Base-by-base conservation (phyloP, 306 rosid species). In the Oemleria cerasiformis region DNA sequence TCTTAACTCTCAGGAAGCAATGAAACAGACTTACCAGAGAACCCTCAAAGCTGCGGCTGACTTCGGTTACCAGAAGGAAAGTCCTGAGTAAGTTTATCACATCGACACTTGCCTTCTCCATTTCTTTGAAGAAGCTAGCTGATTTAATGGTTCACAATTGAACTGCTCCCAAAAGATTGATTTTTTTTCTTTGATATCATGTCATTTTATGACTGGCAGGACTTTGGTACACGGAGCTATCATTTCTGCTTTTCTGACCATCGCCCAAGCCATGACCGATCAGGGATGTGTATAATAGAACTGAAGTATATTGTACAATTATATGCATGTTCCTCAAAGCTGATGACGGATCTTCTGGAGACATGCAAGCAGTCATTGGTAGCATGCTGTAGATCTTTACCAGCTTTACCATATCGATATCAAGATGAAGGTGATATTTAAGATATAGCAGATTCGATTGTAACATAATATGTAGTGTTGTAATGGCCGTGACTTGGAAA, bases 241-340 rank as follows among this genome's bases (percentile, higher is more conserved):
- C 66, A 92, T 92, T 57, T 88, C 98, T 42, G 86, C 97, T 53
- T 93, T 93, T 84, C 84, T 93, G 78, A 90, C 92, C 42, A 78
- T 93, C 75, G 98, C 97, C 61, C 98, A 93, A 84, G 98, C 98
- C 65, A 93, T 93, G 98, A 90, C 90, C 11, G 98, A 88, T 75
- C 98, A 93, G 84, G 98, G 98, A 50, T 93, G 96, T 83, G 92
- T 88, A 83, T 92, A 86, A 83, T 92, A 86, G 86, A 78, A 73
- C 62, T 58, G 23, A 30, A 48, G 54, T 39, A 50, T 50, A 19
- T 36, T 67, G 72, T 77, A 44, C 53, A 68, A 39, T 63, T 59
- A 38, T 61, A 59, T 34, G 19, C 39, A 71, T 63, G 81, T 44
- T 72, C 48, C 72, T 79, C 72, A 71, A 11, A 70, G 69, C 61